Base-by-base conservation (phyloP, 169 alveolate genomes). In the Babesia microti region DNA sequence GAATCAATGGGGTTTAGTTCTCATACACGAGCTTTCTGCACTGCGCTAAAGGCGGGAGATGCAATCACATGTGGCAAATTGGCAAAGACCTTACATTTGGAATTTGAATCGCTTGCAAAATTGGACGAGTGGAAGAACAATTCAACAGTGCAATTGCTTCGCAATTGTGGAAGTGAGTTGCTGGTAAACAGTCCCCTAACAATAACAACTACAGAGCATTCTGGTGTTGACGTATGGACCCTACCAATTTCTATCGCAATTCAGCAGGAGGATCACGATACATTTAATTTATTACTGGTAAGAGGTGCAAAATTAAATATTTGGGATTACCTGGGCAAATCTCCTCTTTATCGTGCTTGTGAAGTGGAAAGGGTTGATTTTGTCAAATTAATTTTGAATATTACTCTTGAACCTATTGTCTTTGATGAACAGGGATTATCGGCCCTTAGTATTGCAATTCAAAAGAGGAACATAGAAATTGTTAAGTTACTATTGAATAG, bases 301-400 rank as follows among this genome's bases (percentile, higher is more conserved):
- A 53, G 89, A 30, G 91, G 91, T 7, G 92, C 92, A 17, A 65
- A 84, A 41, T 61, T 84, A 18, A 86, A 79, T 47, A 68, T 81
- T 1, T 81, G 89, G 74, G 89, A 84, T 60, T 70, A 78, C 46
- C 40, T 84, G 50, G 88, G 88, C 15, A 81, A 81, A 40, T 78
- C 88, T 1, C 92, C 92, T 32, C 51, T 84, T 18, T 70, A 67
- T 19, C 71, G 55, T 27, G 89, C 91, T 7, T 84, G 91, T 37
- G 91, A 83, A 51, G 52, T 69, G 49, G 79, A 71, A 7, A 40
- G 80, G 24, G 42, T 54, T 21, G 81, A 65, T 18, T 75, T 83
- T 30, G 89, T 78, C 17, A 81, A 73, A 49, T 63, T 63, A 12
- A 34, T 63, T 5, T 27, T 63, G 28, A 63, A 35, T 42, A 9